Conservation (phyloP, 2,329 filamentous ascomycete genomes). For the Colletotrichum endophyticum region DNA sequence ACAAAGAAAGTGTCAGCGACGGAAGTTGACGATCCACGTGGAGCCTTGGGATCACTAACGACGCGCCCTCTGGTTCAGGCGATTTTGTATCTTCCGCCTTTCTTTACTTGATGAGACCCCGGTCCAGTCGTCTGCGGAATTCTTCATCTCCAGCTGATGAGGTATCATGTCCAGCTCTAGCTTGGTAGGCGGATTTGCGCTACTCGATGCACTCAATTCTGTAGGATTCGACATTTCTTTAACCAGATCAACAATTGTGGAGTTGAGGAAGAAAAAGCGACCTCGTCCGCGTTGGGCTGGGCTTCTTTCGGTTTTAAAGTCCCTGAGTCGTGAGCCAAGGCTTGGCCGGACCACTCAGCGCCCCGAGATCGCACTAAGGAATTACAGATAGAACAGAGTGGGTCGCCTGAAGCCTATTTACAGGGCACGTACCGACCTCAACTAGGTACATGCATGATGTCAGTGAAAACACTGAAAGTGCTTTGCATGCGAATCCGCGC, state of each 20-base stretch:
- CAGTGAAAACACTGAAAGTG: not conserved
- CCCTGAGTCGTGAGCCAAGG: not conserved
- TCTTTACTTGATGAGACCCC: slow-evolving; percentile 4
- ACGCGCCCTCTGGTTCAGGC: slow-evolving; percentile 8
- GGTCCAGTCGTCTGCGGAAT: not conserved
- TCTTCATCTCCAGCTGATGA: not conserved
- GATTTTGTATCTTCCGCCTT: slow-evolving; percentile 9
- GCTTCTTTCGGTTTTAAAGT: not conserved
- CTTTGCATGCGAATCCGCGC: not conserved
- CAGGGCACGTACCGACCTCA: not conserved
- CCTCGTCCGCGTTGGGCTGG: not conserved
- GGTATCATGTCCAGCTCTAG: not conserved
- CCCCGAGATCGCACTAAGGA: not conserved
- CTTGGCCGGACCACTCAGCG: not conserved
- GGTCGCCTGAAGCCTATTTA: not conserved
- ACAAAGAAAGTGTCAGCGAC: not conserved
- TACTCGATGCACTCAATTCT: not conserved
- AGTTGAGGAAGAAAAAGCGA: not conserved
- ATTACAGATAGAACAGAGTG: not conserved
- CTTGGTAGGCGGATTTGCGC: not conserved
- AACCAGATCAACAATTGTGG: not conserved
- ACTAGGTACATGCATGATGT: not conserved
- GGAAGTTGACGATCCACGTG: not conserved
- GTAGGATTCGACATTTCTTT: not conserved
- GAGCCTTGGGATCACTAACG: not conserved